Evolutionary conservation across 2,329 filamentous ascomycete genomes (phyloP), one percentile per base, ranked within the genome.

Genomic region (Remersonia thermophila): DNA sequence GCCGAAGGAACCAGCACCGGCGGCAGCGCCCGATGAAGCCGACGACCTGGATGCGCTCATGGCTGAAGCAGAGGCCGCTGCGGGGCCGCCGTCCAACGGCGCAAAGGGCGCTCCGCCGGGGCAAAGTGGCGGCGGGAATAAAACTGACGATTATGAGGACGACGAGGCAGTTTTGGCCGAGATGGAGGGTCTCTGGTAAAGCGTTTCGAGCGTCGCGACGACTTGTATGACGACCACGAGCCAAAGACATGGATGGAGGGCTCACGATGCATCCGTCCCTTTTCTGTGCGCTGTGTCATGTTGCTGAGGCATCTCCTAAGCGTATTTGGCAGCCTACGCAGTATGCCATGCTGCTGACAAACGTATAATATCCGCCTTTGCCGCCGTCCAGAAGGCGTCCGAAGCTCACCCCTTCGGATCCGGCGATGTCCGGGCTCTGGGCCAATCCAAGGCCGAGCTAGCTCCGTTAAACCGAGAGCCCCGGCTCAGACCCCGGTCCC

Each of bases 151-250:
- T 26, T 9, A 4, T 3, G n/a, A 11, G 10, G 25, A 18, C 23
- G 20, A 23, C 20, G 20, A 23, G 20, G 20, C 5, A 9, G 20
- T 9, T 6, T 23, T 23, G 73, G 73, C 69, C 27, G 73, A 73
- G 44, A 71, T 75, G 67, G 69, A 70, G 28, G 69, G 63, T 0
- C 43, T 71, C 16, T 73, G 66, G 67, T 70, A 42, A 58, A 2
- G 14, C 32, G 11, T 27, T n/a, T n/a, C n/a, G n/a, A n/a, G n/a
- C n/a, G n/a, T n/a, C n/a, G n/a, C n/a, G n/a, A n/a, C n/a, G n/a
- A n/a, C n/a, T n/a, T n/a, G n/a, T n/a, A n/a, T n/a, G n/a, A n/a
- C n/a, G n/a, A n/a, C n/a, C n/a, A n/a, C n/a, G n/a, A n/a, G n/a
- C n/a, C n/a, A n/a, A n/a, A n/a, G n/a, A n/a, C n/a, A n/a, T n/a